A percentile compares a stretch with the other conserved stretches of the same genome.
Conservation (phyloP, 768 basidiomycete species). For the Cyclocybe aegerita region DNA sequence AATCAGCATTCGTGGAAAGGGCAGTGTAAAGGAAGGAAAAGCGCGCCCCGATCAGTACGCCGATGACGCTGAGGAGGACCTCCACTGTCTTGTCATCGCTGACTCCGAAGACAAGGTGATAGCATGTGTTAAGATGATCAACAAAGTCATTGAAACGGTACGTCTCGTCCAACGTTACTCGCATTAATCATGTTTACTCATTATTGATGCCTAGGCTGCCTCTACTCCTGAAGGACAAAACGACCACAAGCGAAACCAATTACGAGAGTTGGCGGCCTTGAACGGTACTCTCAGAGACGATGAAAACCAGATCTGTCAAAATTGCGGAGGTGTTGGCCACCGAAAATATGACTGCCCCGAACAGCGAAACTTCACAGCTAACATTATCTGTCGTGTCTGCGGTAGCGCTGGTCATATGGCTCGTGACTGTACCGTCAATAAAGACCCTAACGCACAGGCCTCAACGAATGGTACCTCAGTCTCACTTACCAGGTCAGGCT, state of each 20-base stretch:
- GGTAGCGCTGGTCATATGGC: slow-evolving; percentile 99
- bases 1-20: slow-evolving; percentile 97
- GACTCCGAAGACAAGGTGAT: slow-evolving; percentile 92
- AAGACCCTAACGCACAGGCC: slow-evolving; percentile 73
- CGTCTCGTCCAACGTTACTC: slow-evolving; percentile 25
- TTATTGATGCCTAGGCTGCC: slow-evolving; percentile 68
- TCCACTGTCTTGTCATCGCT: slow-evolving; percentile 95
- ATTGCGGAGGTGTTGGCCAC: slow-evolving; percentile 91
- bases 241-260: slow-evolving; percentile 98
- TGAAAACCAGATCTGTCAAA: slow-evolving; percentile 99
- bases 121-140: slow-evolving; percentile 92
- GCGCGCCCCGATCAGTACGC: slow-evolving; percentile 92
- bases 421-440: slow-evolving; percentile 93
- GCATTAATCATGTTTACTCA: background rate
- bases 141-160: slow-evolving; percentile 97
- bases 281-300: slow-evolving; percentile 99
- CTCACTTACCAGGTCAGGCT: slow-evolving; percentile 67
- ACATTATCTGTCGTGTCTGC: slow-evolving; percentile 98
- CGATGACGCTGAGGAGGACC: slow-evolving; percentile 97
- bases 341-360: slow-evolving; percentile 99
- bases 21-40: slow-evolving; percentile 98
- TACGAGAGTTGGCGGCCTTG: slow-evolving; percentile 94
- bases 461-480: slow-evolving; percentile 44
- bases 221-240: slow-evolving; percentile 99
- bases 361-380: slow-evolving; percentile 97